A percentile compares a stretch with the other conserved stretches of the same genome.
phyloP scores from a whole-genome alignment of 106 monocot genomes.

The Posidonia australis region DNA sequence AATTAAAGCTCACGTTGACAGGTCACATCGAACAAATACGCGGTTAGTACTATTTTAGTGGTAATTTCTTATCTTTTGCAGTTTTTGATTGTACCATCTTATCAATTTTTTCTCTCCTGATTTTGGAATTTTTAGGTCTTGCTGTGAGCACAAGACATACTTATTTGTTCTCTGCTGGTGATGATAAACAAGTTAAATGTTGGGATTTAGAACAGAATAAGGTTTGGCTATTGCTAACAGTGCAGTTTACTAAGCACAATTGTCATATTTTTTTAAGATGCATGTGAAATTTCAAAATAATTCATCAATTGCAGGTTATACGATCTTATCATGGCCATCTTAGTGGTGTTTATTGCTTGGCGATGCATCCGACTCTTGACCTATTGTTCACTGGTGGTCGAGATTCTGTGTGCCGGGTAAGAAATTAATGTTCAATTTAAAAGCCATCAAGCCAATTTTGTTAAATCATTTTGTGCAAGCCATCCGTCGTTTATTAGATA shows the following conservation, averaged over 20 bases:
- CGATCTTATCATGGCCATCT: constrained; percentile 97
- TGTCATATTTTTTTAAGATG: not conserved
- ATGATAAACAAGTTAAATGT: constrained; percentile 99
- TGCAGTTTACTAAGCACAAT: too few species aligned
- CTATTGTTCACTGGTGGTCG: constrained; percentile 91
- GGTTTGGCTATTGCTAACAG: constrained; percentile 22
- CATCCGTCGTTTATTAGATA: not conserved
- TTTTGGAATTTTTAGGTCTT: constrained; percentile 45
- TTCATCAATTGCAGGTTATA: constrained; percentile 44
- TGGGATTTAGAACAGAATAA: constrained; percentile 99
- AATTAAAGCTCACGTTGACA: constrained; percentile 87
- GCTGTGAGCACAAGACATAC: constrained; percentile 90
- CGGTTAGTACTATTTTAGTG: constrained; percentile 34
- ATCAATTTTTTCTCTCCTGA: not conserved
- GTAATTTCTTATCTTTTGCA: not conserved
- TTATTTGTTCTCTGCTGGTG: constrained; percentile 96
- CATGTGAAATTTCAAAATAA: not conserved
- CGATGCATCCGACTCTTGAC: constrained; percentile 93
- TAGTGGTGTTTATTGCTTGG: constrained; percentile 98
- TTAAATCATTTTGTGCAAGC: too few species aligned
- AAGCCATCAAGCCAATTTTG: too few species aligned
- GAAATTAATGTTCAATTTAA: too few species aligned
- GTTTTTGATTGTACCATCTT: not conserved
- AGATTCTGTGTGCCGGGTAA: constrained; percentile 98
- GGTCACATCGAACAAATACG: constrained; percentile 98